Evolutionary conservation across 805 yeast species (phyloP).

Genomic region (Candida verbasci): DNA sequence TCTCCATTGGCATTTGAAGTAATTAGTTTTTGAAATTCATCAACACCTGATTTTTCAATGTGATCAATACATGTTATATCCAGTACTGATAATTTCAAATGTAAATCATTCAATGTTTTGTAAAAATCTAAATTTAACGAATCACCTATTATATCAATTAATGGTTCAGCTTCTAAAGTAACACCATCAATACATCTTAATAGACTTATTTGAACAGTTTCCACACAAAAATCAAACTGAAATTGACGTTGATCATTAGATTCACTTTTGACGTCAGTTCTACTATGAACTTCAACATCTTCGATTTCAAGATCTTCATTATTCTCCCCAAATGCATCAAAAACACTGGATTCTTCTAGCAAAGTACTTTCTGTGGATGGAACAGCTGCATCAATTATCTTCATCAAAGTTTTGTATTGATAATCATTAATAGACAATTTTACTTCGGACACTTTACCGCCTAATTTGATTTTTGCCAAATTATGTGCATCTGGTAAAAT

Average conservation of each 20-base stretch:
- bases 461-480: slow-evolving; percentile 65
- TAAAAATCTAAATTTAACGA: slow-evolving; percentile 55
- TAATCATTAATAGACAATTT: slow-evolving; percentile 75
- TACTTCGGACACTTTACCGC: slow-evolving; percentile 74
- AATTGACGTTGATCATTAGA: slow-evolving; percentile 51
- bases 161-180: slow-evolving; percentile 57
- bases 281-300: slow-evolving; percentile 16
- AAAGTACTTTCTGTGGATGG: slow-evolving; percentile 45
- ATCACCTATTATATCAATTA: slow-evolving; percentile 72
- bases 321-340: slow-evolving; percentile 27
- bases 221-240: slow-evolving; percentile 71
- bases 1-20: slow-evolving; percentile 41
- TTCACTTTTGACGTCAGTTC: background rate
- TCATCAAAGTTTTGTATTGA: slow-evolving; percentile 86
- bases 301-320: slow-evolving; percentile 2
- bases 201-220: slow-evolving; percentile 55
- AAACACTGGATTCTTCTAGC: slow-evolving; percentile 28
- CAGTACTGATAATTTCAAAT: slow-evolving; percentile 57
- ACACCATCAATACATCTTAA: slow-evolving; percentile 62
- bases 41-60: slow-evolving; percentile 56
- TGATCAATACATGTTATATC: slow-evolving; percentile 73
- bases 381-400: slow-evolving; percentile 61
- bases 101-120: slow-evolving; percentile 58
- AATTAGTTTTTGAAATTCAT: slow-evolving; percentile 63
- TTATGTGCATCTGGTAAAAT: slow-evolving; percentile 78